Conservation (phyloP, 2,329 filamentous ascomycete genomes). For the Fusarium anthophilum region DNA sequence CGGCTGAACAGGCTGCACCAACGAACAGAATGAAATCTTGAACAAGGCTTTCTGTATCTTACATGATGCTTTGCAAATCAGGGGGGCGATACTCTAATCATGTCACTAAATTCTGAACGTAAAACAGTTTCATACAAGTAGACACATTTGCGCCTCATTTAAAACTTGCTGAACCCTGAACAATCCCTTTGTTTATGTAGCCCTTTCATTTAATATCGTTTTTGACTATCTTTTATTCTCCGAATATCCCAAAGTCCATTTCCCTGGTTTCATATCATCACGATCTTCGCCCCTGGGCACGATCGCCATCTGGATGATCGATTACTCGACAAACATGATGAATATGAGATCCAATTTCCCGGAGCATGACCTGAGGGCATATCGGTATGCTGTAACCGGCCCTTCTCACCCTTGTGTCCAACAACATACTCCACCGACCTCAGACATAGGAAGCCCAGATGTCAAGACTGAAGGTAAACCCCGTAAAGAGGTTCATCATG, state of each 20-base stretch:
- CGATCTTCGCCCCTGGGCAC: background rate
- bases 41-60: background rate
- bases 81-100: background rate
- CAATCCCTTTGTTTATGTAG: background rate
- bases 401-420: background rate
- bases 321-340: background rate
- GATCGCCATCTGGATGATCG: background rate
- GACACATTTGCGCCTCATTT: background rate
- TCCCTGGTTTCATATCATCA: background rate
- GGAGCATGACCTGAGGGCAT: background rate
- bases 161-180: background rate
- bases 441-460: background rate
- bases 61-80: background rate
- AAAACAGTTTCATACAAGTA: background rate
- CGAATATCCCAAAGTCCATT: background rate
- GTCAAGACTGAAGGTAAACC: background rate
- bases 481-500: background rate
- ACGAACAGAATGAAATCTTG: background rate
- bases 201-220: background rate
- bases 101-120: background rate
- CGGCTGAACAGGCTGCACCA: background rate
- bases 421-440: background rate
- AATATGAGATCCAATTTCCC: background rate
- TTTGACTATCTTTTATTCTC: background rate
- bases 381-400: background rate